Percentiles rank a stretch among this genome's conserved stretches.
Conservation (phyloP, 768 basidiomycete species). For the Hygrophorus pudorinus region DNA sequence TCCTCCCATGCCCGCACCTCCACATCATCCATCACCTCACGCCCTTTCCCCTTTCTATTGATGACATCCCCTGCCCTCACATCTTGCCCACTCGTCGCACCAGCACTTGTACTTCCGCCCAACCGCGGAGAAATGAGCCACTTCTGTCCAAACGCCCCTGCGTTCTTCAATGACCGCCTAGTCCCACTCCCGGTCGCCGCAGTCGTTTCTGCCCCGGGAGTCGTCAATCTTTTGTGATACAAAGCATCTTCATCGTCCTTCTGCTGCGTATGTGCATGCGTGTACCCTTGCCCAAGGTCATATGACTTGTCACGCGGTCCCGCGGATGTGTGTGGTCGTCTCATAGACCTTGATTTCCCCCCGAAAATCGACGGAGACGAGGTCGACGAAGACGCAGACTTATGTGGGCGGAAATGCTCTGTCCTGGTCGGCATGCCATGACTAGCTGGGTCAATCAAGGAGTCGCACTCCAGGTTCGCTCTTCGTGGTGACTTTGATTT, state of each 20-base stretch:
- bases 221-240: not conserved
- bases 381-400: slow-evolving; percentile 4
- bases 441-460: slow-evolving; percentile 4
- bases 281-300: slow-evolving; percentile 15
- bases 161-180: too few relatives aligned
- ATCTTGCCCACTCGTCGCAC: slow-evolving; percentile 15
- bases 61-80: slow-evolving; percentile 20
- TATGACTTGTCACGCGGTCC: slow-evolving; percentile 50
- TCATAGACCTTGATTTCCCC: slow-evolving; percentile 15
- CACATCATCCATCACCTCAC: slow-evolving; percentile 18
- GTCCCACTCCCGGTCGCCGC: not conserved
- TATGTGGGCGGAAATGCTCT: slow-evolving; percentile 1
- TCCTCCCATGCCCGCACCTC: slow-evolving; percentile 65
- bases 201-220: too few relatives aligned
- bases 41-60: slow-evolving; percentile 3
- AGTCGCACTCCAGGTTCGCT: slow-evolving; percentile 22
- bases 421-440: slow-evolving; percentile 6
- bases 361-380: slow-evolving; percentile 1
- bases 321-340: slow-evolving; percentile 68
- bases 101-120: slow-evolving; percentile 5
- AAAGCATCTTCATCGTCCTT: slow-evolving; percentile 3
- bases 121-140: not conserved
- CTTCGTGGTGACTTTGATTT: slow-evolving; percentile 52
- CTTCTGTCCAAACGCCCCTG: too few relatives aligned
- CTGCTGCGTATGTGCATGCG: slow-evolving; percentile 5